A percentile compares a stretch with the other conserved stretches of the same genome.
These are phyloP conservation scores for Aspergillus ochraceoroseus DNA, from an alignment of 2,329 filamentous ascomycete species.

Conservation along the genomic window DNA sequence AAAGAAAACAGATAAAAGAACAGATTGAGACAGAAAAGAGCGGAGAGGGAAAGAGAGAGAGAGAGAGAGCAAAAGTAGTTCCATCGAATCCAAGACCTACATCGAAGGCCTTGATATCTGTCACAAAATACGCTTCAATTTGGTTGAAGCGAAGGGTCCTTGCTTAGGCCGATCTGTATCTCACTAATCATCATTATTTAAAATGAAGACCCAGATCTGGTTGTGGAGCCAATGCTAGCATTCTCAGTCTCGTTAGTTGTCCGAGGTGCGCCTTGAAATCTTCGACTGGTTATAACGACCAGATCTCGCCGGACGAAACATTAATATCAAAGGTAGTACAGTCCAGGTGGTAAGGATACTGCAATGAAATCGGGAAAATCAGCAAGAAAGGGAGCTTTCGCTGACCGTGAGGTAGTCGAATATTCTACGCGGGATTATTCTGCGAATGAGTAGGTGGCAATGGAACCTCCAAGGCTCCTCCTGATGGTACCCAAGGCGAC, in stretches of 20 bases:
- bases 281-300: too few species aligned
- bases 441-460: slow-evolving; percentile 24
- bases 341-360: not conserved
- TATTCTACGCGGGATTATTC: slow-evolving; percentile 13
- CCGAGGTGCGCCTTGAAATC: too few species aligned
- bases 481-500: slow-evolving; percentile 24
- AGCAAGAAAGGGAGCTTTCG: not conserved
- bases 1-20: too few species aligned
- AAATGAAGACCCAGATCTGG: not conserved
- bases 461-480: slow-evolving; percentile 27
- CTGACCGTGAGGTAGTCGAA: not conserved
- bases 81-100: too few species aligned
- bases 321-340: too few species aligned
- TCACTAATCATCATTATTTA: not conserved
- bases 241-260: too few species aligned
- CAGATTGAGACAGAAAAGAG: too few species aligned
- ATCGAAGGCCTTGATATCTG: too few species aligned
- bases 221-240: not conserved
- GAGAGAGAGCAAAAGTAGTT: too few species aligned
- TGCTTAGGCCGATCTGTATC: not conserved
- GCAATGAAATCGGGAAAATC: not conserved
- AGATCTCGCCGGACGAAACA: too few species aligned
- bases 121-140: not conserved
- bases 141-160: too few species aligned
- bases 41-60: too few species aligned